Conservation (phyloP, 2,329 filamentous ascomycete species). For the Atkinsonella texensis region DNA sequence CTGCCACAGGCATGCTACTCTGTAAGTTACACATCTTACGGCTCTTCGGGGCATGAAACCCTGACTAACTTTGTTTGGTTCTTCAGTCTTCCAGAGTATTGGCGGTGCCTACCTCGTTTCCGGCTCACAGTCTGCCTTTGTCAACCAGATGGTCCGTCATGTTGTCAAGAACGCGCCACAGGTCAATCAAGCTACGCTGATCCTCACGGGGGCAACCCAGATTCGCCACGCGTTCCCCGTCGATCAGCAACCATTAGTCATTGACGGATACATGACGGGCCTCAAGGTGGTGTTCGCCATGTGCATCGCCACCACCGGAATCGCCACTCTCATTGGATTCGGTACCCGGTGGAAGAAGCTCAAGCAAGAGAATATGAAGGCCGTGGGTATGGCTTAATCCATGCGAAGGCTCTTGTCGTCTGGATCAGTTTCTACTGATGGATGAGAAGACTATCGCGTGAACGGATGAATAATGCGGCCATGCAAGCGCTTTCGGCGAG, state of each 20-base stretch:
- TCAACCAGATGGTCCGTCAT: conserved; percentile 29
- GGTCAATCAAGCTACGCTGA: conserved; percentile 24
- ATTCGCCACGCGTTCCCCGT: conserved; percentile 38
- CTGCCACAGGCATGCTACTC: conserved; percentile 34
- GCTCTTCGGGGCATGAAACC: background rate
- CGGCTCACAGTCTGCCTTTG: conserved; percentile 33
- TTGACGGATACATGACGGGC: conserved; percentile 49
- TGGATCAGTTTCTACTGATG: background rate
- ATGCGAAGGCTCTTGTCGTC: background rate
- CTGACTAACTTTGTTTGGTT: background rate
- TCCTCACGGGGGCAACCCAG: conserved; percentile 39
- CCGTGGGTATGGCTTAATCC: conserved; percentile 18
- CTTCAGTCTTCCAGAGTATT: conserved; percentile 33
- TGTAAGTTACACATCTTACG: conserved; percentile 17
- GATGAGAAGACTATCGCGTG: background rate
- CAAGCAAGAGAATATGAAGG: conserved; percentile 16
- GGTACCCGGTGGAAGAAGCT: conserved; percentile 27
- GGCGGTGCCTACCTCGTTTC: conserved; percentile 39
- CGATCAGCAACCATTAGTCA: conserved; percentile 38
- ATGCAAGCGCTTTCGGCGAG: too few species aligned
- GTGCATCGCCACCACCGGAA: conserved; percentile 34
- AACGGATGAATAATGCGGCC: too few species aligned
- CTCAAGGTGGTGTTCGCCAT: conserved; percentile 53
- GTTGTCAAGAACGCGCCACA: conserved; percentile 23
- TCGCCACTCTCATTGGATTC: conserved; percentile 24